Evolutionary conservation across 495 filamentous ascomycete genomes (phyloP).

Genomic region (Viridothelium virens): DNA sequence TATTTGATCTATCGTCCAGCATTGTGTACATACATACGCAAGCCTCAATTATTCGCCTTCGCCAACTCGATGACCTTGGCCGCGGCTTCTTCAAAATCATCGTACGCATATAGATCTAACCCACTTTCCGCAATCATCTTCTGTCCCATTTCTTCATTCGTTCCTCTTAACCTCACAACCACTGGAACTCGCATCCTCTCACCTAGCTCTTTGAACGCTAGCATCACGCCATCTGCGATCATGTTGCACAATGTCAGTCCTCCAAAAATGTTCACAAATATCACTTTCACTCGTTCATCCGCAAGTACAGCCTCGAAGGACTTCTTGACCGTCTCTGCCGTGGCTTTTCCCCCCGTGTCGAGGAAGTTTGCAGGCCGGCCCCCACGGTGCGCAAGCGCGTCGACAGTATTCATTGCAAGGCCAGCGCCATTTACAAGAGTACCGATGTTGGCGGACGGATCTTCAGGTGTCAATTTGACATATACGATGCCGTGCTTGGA

Average conservation of each 20-base stretch:
- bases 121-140: constrained; percentile 70
- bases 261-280: constrained; percentile 90
- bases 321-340: constrained; percentile 70
- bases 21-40: no score
- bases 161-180: constrained; percentile 76
- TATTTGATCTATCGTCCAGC: neutral
- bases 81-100: constrained; percentile 74
- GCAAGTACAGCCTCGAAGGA: constrained; percentile 64
- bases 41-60: constrained; percentile 19
- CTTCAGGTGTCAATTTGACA: constrained; percentile 40
- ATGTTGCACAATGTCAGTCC: constrained; percentile 78
- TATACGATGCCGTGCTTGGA: constrained; percentile 70
- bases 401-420: constrained; percentile 87
- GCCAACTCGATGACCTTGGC: constrained; percentile 65
- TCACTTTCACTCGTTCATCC: constrained; percentile 60
- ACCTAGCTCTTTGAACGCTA: constrained; percentile 63
- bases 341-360: constrained; percentile 86
- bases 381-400: constrained; percentile 60
- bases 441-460: constrained; percentile 48
- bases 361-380: constrained; percentile 72
- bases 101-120: constrained; percentile 64
- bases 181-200: constrained; percentile 59
- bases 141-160: constrained; percentile 70
- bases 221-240: constrained; percentile 76
- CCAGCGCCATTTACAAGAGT: constrained; percentile 84